Base-by-base conservation (phyloP, 2,329 filamentous ascomycete species). In the Hypoxylon sp. region DNA sequence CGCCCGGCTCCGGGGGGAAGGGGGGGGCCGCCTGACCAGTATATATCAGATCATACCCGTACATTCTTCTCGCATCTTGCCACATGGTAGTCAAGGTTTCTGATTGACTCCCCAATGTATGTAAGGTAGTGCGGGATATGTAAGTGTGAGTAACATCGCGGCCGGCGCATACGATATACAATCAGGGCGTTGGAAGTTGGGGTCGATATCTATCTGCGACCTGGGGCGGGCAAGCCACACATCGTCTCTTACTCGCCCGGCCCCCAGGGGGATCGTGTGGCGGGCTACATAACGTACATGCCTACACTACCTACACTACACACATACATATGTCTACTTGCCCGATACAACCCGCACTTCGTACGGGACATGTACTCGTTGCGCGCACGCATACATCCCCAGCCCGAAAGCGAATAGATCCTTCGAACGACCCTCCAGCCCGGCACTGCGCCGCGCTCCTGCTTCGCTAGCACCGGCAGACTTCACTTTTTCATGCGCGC, bases 51-150 rank as follows among this genome's bases (percentile, higher is more conserved):
- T 63, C 48, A 51, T 45, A 40, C 36, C 36, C 16, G 18, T 16
- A 9, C 8, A 18, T 32, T 32, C 30, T 33, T 30, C 45, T 33
- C 45, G 46, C 60, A 61, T 57, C 52, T 40, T 28, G 46, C 65
- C 65, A 68, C 62, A 65, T 68, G 65, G 58, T 59, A 12, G 24
- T 68, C 58, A 65, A 45, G 65, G 65, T 61, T 53, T 52, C 38
- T 40, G 5, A 54, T 61, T 42, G 20, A 30, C 38, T 30, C 11
- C 9, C 12, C 42, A 18, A 51, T 58, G 46, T 49, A 45, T 24
- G 36, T 45, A 64, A 45, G 50, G 45, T 67, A 49, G 42, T 26
- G 48, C 30, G 24, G 32, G 33, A 12, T 52, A 57, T 44, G 28
- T 28, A 40, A 12, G 53, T 36, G 48, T 61, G 61, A 55, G 61